Conservation (phyloP, 306 rosid genomes). For the Ammopiptanthus mongolicus region DNA sequence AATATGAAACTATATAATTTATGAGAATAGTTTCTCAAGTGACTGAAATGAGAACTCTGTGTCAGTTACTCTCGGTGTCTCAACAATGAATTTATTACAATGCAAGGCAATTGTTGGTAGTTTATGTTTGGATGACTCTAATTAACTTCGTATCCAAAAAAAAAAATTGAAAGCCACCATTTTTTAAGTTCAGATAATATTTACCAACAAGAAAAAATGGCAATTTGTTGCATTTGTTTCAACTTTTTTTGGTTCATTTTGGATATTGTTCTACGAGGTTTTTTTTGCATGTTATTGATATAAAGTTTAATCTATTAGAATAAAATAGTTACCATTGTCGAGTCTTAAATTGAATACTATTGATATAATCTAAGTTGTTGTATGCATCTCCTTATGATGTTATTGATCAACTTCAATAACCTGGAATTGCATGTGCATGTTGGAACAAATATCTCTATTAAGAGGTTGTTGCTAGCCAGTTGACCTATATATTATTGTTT, state of each 20-base stretch:
- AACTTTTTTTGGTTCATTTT: conserved; percentile 1
- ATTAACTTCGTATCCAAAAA: neutral
- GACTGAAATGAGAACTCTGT: neutral
- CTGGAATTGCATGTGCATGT: neutral
- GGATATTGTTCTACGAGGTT: neutral
- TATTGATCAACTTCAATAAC: conserved; percentile 6
- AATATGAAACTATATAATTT: neutral
- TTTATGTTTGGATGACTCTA: conserved; percentile 13
- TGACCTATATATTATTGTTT: neutral
- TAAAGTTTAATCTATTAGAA: neutral
- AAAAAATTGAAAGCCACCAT: neutral
- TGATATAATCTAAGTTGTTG: neutral
- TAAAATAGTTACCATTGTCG: neutral
- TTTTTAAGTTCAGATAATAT: neutral
- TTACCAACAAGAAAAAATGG: neutral
- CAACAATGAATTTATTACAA: neutral
- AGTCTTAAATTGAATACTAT: neutral
- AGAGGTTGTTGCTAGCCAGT: neutral
- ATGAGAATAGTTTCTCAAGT: neutral
- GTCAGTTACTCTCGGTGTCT: neutral
- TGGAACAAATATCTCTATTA: conserved; percentile 2
- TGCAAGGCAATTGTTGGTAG: neutral
- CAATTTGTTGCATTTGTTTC: neutral
- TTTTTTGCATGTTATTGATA: neutral
- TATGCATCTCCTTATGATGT: neutral